Evolutionary conservation across 805 yeast genomes (phyloP).

Genomic region (Phaffomyces opuntiae): DNA sequence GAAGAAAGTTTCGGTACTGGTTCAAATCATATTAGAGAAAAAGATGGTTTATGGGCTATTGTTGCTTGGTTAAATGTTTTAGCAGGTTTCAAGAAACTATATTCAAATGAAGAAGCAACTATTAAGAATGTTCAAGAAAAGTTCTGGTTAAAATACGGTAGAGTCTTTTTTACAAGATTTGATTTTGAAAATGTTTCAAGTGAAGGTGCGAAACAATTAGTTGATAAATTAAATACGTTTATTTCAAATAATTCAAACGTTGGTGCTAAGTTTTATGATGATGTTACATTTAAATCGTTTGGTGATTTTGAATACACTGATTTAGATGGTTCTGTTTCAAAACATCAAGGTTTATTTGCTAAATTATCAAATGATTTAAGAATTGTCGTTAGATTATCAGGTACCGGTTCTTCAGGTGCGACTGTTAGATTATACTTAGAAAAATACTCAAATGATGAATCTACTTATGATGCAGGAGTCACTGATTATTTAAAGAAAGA

Average conservation of each 20-base stretch:
- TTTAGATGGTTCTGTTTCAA: constrained; percentile 84
- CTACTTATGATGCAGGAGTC: constrained; percentile 44
- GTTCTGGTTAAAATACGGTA: constrained; percentile 90
- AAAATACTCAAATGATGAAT: constrained; percentile 59
- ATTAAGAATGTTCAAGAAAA: constrained; percentile 73
- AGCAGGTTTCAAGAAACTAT: constrained; percentile 66
- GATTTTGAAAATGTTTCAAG: constrained; percentile 81
- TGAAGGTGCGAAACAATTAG: constrained; percentile 68
- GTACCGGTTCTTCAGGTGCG: constrained; percentile 97
- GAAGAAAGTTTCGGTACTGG: constrained; percentile 99
- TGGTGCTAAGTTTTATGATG: constrained; percentile 45
- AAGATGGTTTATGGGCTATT: constrained; percentile 97
- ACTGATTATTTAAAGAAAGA: constrained; percentile 63
- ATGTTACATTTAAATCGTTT: constrained; percentile 57
- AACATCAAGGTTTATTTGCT: constrained; percentile 82
- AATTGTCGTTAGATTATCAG: constrained; percentile 84
- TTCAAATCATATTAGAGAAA: constrained; percentile 93
- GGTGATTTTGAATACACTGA: constrained; percentile 92
- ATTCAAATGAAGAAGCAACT: constrained; percentile 52
- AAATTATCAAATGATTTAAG: constrained; percentile 78
- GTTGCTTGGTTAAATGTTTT: constrained; percentile 94
- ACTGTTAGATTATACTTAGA: constrained; percentile 91
- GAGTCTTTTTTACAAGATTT: constrained; percentile 95
- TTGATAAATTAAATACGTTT: constrained; percentile 41
- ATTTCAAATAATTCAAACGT: constrained; percentile 30